Evolutionary conservation across 352 stramenopile genomes (phyloP), one percentile per base, ranked within the genome.

Genomic region (Phytophthora pistaciae): DNA sequence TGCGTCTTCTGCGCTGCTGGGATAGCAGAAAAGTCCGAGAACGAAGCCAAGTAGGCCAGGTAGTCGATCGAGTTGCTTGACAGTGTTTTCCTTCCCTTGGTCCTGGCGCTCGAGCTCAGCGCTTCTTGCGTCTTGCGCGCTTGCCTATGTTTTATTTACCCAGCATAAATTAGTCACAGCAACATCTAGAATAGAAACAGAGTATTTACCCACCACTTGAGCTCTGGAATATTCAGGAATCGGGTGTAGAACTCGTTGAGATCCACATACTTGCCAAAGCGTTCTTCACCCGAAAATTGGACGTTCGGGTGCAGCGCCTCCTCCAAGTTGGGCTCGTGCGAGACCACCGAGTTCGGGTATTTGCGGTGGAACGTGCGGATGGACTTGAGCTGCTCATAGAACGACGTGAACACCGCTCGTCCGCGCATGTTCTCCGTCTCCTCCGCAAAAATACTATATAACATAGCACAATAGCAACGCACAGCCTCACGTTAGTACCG

Each of bases 211-310:
- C 23, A 80, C 74, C 60, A 78, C 64, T 90, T 82, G n/a, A 93
- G 84, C 55, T 81, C 79, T 23, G 81, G 76, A 16, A 91, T 78
- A 66, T 97, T 96, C 56, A 96, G 58, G 56, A 90, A 97, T 18
- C 83, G 78, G 60, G 75, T 64, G 77, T 96, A 94, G 61, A 95
- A 91, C 70, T 90, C 81, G 64, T 96, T 88, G 36, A 97, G 60
- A 68, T 97, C 92, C n/a, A 97, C 83, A 66, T 97, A 97, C 64
- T 96, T 95, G 61, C 92, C 92, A 42, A 93, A 94, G 25, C 83
- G 86, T 71, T 97, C 92, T 87, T 97, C 91, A 16, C 92, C 92
- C 3, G 88, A 95, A 60, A 97, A 97, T 77, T 94, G 62, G 31
- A 94, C 58, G 54, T 90, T 85, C 31, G 86, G 88, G 48, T 92